Base-by-base conservation (phyloP, 495 filamentous ascomycete species). In the Trichoderma orchidacearum region DNA sequence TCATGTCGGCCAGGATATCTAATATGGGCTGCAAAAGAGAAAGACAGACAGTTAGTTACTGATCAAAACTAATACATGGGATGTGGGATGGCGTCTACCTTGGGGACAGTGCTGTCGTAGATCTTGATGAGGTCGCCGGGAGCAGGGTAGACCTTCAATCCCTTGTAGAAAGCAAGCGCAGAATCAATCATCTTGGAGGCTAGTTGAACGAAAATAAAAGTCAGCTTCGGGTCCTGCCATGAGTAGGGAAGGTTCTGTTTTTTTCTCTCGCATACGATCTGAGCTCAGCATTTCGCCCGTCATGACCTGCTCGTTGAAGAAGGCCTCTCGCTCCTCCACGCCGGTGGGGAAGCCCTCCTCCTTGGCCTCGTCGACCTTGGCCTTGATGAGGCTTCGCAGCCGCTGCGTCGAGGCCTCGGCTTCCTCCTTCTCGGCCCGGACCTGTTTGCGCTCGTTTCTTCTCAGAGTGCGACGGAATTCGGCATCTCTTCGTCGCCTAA, bases 41-140 rank as follows among this genome's bases (percentile, higher is more conserved):
- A n/a, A n/a, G n/a, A 23, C 9, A 1, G 32, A 35, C 3, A 27
- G 56, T 21, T 18, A 50, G 30, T 18, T 21, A 9, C 41, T 29
- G 30, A 28, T 17, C 15, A 54, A 18, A 36, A 36, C 1, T 17
- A 35, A 4, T 30, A 28, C 21, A 48, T 29, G 18, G 30, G 17
- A 21, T 29, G 21, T 21, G 21, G 18, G 5, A 25, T 17, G 31
- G 12, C n/a, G 30, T 66, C 59, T 74, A 85, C 82, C 82, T 95
- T 96, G 51, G 89, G 82, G 23, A 96, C 91, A 45, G 92, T 96
- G 80, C 95, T 96, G 71, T 97, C 94, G 73, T 96, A 98, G 68
- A 98, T 96, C 57, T 75, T 78, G 68, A 98, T 96, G 56, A 98
- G 77, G 64, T 96, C 93, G 64, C 83, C 80, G 7, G 93, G 93